Evolutionary conservation across 331 rosid genomes (phyloP).

Genomic region (Pyrus hybrid): DNA sequence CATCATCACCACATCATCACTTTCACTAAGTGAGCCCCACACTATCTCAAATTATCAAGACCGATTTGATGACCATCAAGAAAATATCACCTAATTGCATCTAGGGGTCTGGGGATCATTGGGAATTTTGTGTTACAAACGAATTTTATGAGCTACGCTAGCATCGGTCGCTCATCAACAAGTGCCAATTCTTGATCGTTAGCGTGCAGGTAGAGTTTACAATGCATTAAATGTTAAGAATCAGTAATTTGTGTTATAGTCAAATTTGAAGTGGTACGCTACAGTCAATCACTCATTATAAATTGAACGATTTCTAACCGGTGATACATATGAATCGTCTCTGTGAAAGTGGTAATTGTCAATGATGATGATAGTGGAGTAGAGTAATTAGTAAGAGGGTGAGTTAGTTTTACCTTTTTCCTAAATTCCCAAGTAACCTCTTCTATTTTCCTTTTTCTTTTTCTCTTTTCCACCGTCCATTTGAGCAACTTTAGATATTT

Average conservation of each 20-base stretch:
- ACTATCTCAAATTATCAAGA: not conserved
- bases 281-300: no score
- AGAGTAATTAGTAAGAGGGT: not conserved
- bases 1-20: not conserved
- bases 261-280: not conserved
- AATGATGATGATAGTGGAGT: not conserved
- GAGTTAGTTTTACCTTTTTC: constrained; percentile 36
- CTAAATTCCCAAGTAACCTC: constrained; percentile 18
- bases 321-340: fast-evolving
- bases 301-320: not conserved
- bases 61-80: not conserved
- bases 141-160: not conserved
- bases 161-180: not conserved
- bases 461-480: constrained; percentile 7
- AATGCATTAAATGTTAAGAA: not conserved
- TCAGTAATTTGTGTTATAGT: not conserved
- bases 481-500: not conserved
- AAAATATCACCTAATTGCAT: not conserved
- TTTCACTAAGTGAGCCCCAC: not conserved
- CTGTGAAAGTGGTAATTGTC: not conserved
- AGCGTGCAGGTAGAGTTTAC: not conserved
- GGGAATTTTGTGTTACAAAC: not conserved
- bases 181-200: not conserved
- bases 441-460: constrained; percentile 1
- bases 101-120: not conserved